A percentile compares a stretch with the other conserved stretches of the same genome.
These are phyloP conservation scores for Pseudocercospora ulei DNA, from an alignment of 2,329 filamentous ascomycete species.

Conservation along the genomic window DNA sequence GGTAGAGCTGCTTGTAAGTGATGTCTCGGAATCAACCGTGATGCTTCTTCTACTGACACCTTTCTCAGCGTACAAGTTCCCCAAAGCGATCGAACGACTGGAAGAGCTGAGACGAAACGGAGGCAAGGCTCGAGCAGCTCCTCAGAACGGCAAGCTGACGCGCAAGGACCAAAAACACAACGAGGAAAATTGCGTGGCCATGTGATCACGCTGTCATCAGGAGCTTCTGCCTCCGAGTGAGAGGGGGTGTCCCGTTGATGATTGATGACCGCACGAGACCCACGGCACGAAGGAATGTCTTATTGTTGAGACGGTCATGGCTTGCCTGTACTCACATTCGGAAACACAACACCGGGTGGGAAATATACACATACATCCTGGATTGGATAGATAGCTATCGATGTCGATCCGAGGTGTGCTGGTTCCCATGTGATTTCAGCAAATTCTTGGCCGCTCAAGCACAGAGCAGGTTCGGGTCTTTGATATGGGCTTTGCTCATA, in stretches of 20 bases:
- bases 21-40: background rate
- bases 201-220: constrained; percentile 55
- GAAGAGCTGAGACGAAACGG: constrained; percentile 82
- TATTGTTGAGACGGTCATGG: too few species aligned
- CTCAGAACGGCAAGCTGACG: constrained; percentile 69
- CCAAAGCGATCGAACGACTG: constrained; percentile 81
- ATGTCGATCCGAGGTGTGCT: too few species aligned
- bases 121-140: constrained; percentile 45
- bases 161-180: constrained; percentile 74
- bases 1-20: constrained; percentile 88
- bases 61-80: constrained; percentile 75
- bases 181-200: constrained; percentile 77
- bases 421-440: too few species aligned
- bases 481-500: too few species aligned
- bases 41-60: constrained; percentile 11
- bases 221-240: background rate
- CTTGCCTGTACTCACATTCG: too few species aligned
- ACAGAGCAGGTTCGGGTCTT: too few species aligned
- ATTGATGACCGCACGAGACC: constrained; percentile 5
- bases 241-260: background rate
- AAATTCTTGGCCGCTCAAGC: too few species aligned
- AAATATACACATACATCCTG: too few species aligned
- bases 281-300: constrained; percentile 1
- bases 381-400: too few species aligned
- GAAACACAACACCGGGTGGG: too few species aligned